Conservation (phyloP, 2,329 filamentous ascomycete genomes). For the Hypoxylon sp. region DNA sequence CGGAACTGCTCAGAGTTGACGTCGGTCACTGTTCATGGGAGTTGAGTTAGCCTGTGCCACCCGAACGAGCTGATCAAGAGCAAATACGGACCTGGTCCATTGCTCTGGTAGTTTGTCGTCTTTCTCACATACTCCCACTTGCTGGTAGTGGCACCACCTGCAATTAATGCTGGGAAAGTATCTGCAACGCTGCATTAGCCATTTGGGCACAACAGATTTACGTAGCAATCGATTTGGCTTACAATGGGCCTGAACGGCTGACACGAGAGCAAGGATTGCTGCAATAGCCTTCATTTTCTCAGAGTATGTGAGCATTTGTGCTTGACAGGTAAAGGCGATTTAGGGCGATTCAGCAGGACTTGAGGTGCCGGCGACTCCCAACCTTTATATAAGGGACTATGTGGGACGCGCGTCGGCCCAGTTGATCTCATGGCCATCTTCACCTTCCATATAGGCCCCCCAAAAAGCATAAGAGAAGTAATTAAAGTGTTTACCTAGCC, state of each 20-base stretch:
- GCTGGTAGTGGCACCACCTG: constrained; percentile 51
- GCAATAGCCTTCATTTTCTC: constrained; percentile 48
- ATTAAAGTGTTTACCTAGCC: constrained; percentile 25
- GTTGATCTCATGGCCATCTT: constrained; percentile 22
- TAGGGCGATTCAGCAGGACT: not conserved
- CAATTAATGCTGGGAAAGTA: constrained; percentile 59
- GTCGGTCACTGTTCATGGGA: constrained; percentile 57
- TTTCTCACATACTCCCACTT: constrained; percentile 65
- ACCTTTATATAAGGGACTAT: constrained; percentile 13
- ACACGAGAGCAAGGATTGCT: constrained; percentile 49
- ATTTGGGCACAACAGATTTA: not conserved
- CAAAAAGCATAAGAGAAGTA: constrained; percentile 17
- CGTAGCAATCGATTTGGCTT: constrained; percentile 32
- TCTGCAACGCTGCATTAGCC: constrained; percentile 51
- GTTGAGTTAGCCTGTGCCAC: constrained; percentile 18
- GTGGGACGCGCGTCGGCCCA: constrained; percentile 7
- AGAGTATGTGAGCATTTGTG: not conserved
- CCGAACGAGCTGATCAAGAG: not conserved
- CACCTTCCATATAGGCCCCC: constrained; percentile 12
- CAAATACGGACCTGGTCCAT: constrained; percentile 57
- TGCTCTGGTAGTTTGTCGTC: constrained; percentile 65
- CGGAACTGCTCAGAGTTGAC: constrained; percentile 64
- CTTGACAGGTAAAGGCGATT: not conserved
- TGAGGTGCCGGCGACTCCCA: constrained; percentile 4
- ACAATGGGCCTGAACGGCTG: constrained; percentile 59